Base-by-base conservation (phyloP, 2,329 filamentous ascomycete species). In the Fusarium sp. region DNA sequence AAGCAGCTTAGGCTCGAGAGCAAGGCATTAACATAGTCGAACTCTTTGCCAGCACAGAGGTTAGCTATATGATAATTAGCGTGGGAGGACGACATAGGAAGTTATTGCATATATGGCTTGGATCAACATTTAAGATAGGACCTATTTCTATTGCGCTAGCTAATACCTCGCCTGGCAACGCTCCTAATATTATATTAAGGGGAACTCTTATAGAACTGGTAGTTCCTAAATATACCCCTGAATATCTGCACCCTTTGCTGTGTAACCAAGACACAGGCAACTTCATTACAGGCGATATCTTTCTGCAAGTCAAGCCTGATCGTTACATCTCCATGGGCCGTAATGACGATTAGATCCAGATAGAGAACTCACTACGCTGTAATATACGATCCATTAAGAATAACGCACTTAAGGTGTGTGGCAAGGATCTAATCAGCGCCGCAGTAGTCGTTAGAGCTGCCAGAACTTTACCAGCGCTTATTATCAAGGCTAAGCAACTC, bases 121-220 rank as follows among this genome's bases (percentile, higher is more conserved):
- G 11, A 26, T 26, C 42, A 26, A 45, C n/a, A 13, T 26, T 45
- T 45, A n/a, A 45, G 11, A 18, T 45, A n/a, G 5, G 42, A 8
- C 42, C n/a, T 7, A 45, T 45, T 8, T 45, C 15, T 8, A 11
- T 45, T 1, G 42, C 17, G 7, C n/a, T 24, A 45, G 17, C 24
- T 45, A n/a, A 18, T 11, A 45, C 42, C 1, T 7, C 42, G 0
- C 7, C n/a, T 3, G 12, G 11, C 7, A 5, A 18, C 7, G 7
- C 11, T 24, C 2, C 17, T 13, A 6, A 45, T 18, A 24, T 7
- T 18, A 17, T 11, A 45, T 18, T 17, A 18, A 45, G n/a, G 17
- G n/a, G 42, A 18, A 45, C 14, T 11, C 11, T 45, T 3, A 11
- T 45, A 11, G 42, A 45, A 45, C 17, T 45, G 0, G n/a, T 26